Evolutionary conservation across 108 stramenopile species (phyloP), one percentile per base, ranked within the genome.

Genomic region (Pseudonitzschia delicatissima): DNA sequence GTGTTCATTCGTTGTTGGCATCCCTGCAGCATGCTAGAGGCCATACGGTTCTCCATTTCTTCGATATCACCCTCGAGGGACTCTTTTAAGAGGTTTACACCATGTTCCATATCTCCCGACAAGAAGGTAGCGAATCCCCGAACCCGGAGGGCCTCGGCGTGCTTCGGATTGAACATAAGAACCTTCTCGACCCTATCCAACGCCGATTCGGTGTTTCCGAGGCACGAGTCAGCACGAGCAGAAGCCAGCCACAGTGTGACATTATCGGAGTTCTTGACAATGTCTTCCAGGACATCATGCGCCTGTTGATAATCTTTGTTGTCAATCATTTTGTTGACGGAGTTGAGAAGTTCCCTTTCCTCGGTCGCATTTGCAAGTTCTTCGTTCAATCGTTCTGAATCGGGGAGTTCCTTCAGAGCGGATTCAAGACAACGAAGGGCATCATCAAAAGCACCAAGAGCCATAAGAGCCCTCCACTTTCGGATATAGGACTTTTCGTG

Each of bases 401-500:
- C 66, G 18, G 81, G 81, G 29, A 77, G 45, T n/a, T 60, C 68
- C 29, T 64, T 34, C 31, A 65, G 12, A 15, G 71, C 81, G 37
- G 35, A 61, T 52, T 78, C 77, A 40, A 82, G 55, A 45, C 73
- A 75, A n/a, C 66, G 47, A 45, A 45, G 69, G 3, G 82, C 82
- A 45, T 63, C 69, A 5, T 78, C 77, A 52, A 82, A 72, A n/a
- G 63, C 44, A 49, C 82, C 82, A 17, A 82, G 53, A 33, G 77
- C 82, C 76, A 82, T 82, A 11, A 78, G 73, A 8, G 82, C 77
- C 48, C 76, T 57, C 77, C 77, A 78, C 58, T 78, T 78, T 31
- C 82, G 77, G 61, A 82, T 75, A 58, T 74, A 82, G 0, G 71
- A 73, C 37, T 82, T 82, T 20, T 77, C 74, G 58, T 82, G 68